phyloP scores from a whole-genome alignment of 805 yeast species.

The Candida sithepensis region DNA sequence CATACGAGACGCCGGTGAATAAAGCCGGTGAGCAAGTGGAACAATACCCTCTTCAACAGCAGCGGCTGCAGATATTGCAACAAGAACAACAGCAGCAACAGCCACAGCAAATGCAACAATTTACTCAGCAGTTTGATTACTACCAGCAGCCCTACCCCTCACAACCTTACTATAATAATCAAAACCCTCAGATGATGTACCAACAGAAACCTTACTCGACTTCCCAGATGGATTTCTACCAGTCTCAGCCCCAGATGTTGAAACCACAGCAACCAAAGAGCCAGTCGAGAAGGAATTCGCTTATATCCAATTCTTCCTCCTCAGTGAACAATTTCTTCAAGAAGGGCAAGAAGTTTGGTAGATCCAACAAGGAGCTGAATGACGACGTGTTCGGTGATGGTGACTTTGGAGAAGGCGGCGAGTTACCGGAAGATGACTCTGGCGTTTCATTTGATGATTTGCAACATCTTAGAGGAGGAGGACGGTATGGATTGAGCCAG shows the following conservation, averaged over 20 bases:
- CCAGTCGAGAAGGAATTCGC: conserved; percentile 21
- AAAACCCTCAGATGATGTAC: background rate
- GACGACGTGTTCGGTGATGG: conserved; percentile 23
- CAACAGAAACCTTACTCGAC: conserved; percentile 1
- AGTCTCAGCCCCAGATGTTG: background rate
- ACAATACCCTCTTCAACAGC: conserved; percentile 15
- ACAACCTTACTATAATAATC: conserved; percentile 5
- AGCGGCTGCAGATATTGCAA: conserved; percentile 14
- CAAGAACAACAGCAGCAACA: conserved; percentile 10
- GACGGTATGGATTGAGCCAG: conserved; percentile 54
- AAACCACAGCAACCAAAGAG: background rate
- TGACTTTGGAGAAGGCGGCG: conserved; percentile 27
- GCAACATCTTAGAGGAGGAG: conserved; percentile 59
- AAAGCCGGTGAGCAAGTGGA: conserved; percentile 6
- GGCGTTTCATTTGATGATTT: conserved; percentile 62
- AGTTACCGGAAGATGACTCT: conserved; percentile 31
- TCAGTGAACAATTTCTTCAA: conserved; percentile 41
- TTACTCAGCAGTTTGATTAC: background rate
- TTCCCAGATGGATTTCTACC: background rate
- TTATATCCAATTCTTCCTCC: conserved; percentile 27
- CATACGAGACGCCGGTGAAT: conserved; percentile 36
- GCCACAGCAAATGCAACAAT: no score
- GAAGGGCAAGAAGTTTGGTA: conserved; percentile 31
- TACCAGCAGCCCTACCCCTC: conserved; percentile 3
- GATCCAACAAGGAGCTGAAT: background rate